Conservation (phyloP, 495 filamentous ascomycete genomes). For the Terfezia claveryi region DNA sequence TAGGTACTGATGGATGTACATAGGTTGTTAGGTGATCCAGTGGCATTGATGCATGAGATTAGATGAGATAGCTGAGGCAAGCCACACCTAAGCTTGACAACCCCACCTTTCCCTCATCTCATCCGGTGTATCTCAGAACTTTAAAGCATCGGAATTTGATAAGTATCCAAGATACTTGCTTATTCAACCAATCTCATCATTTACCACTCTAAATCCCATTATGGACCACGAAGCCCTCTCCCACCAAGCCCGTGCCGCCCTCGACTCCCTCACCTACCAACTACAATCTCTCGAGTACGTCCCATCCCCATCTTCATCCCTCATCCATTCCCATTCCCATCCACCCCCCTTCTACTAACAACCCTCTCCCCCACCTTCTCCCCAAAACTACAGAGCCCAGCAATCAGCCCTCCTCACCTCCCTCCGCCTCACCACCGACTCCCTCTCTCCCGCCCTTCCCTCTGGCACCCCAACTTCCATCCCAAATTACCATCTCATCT, state of each 20-base stretch:
- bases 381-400: slow-evolving; percentile 3
- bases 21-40: no score
- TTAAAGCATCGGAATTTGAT: no score
- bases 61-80: no score
- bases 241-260: slow-evolving; percentile 10
- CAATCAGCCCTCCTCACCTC: slow-evolving; percentile 15
- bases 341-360: not conserved
- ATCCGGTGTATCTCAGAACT: no score
- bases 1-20: no score
- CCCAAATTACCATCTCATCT: slow-evolving; percentile 6
- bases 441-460: slow-evolving; percentile 11
- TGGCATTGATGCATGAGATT: no score
- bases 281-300: slow-evolving; percentile 13
- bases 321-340: not conserved
- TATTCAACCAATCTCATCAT: no score
- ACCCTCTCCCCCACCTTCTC: not conserved
- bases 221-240: slow-evolving; percentile 12
- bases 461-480: slow-evolving; percentile 14
- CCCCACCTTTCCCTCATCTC: no score
- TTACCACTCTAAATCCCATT: no score
- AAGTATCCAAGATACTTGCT: no score
- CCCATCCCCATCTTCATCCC: not conserved
- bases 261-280: slow-evolving; percentile 11
- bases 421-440: slow-evolving; percentile 6
- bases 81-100: no score